Evolutionary conservation across 352 stramenopile genomes (phyloP).

Genomic region (Globisporangium abappressorium): DNA sequence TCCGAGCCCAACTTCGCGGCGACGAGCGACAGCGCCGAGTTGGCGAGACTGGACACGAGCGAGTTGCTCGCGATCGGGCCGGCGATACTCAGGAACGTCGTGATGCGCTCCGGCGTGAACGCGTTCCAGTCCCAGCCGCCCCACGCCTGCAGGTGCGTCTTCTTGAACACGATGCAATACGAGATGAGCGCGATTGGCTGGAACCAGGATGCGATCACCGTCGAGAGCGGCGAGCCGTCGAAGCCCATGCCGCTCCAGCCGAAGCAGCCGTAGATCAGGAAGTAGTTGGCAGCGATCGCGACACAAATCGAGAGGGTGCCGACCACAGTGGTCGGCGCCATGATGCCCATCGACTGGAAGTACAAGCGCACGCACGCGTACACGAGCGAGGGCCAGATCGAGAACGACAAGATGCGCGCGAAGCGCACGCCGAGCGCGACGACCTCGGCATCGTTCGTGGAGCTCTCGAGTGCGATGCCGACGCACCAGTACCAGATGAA

Average conservation of each 20-base stretch:
- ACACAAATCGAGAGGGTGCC: constrained; percentile 65
- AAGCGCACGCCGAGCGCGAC: constrained; percentile 67
- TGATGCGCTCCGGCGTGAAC: constrained; percentile 57
- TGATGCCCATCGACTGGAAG: constrained; percentile 84
- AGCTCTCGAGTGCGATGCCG: constrained; percentile 51
- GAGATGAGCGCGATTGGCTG: constrained; percentile 69
- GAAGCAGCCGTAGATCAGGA: constrained; percentile 52
- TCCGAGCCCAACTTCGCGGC: constrained; percentile 69
- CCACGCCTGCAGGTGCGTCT: constrained; percentile 71
- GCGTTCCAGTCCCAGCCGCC: constrained; percentile 57
- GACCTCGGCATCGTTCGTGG: constrained; percentile 61
- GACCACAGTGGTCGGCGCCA: constrained; percentile 68
- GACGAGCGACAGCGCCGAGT: constrained; percentile 65
- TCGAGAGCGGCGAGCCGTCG: constrained; percentile 70
- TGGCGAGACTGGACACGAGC: constrained; percentile 71
- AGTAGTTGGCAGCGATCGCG: constrained; percentile 63
- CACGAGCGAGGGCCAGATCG: constrained; percentile 67
- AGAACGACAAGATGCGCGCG: constrained; percentile 75
- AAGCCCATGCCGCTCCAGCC: constrained; percentile 67
- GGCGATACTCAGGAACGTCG: constrained; percentile 65
- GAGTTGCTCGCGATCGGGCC: constrained; percentile 62
- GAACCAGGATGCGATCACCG: constrained; percentile 78
- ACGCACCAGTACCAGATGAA: constrained; percentile 47
- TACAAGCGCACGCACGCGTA: constrained; percentile 81
- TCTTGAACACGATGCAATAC: constrained; percentile 75